Evolutionary conservation across 1,284 basidiomycete species (phyloP).

Genomic region (Salmacisia buchloeana): DNA sequence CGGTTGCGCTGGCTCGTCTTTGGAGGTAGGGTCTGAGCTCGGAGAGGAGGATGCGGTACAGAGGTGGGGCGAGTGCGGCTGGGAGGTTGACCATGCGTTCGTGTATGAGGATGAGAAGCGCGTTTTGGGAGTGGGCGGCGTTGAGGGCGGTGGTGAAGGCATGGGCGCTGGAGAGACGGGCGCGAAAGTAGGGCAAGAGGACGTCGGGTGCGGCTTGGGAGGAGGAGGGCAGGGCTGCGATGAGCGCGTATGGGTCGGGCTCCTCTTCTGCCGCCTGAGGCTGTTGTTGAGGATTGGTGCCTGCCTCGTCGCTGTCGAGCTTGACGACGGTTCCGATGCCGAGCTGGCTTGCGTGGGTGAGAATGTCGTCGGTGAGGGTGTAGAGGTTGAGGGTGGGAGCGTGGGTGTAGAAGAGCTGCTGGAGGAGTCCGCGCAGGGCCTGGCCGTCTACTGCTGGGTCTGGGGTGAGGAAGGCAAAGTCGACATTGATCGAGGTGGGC

Average conservation of each 20-base stretch:
- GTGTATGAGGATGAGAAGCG: constrained; percentile 29
- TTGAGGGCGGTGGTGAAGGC: constrained; percentile 23
- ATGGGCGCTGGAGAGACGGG: constrained; percentile 22
- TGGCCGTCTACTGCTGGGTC: constrained; percentile 40
- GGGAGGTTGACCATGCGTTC: constrained; percentile 50
- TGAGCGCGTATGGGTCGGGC: constrained; percentile 44
- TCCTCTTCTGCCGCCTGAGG: constrained; percentile 29
- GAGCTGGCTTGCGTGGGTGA: constrained; percentile 21
- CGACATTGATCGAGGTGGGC: constrained; percentile 43
- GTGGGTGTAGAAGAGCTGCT: constrained; percentile 49
- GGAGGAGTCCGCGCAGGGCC: constrained; percentile 42
- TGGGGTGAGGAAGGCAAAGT: constrained; percentile 38
- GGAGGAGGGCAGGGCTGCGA: constrained; percentile 22
- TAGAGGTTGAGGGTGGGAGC: constrained; percentile 35
- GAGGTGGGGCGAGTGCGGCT: constrained; percentile 35
- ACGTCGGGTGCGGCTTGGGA: constrained; percentile 18
- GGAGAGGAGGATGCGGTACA: constrained; percentile 44
- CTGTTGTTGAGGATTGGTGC: no score
- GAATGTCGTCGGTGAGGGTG: constrained; percentile 27
- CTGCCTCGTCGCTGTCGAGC: no score
- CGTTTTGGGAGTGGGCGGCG: constrained; percentile 6
- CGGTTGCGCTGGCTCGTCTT: not conserved
- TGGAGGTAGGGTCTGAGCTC: constrained; percentile 19
- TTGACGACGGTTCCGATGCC: constrained; percentile 45
- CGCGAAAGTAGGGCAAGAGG: constrained; percentile 25